These are phyloP conservation scores for Fusarium sp. DNA, from an alignment of 2,329 filamentous ascomycete genomes.

Conservation along the genomic window DNA sequence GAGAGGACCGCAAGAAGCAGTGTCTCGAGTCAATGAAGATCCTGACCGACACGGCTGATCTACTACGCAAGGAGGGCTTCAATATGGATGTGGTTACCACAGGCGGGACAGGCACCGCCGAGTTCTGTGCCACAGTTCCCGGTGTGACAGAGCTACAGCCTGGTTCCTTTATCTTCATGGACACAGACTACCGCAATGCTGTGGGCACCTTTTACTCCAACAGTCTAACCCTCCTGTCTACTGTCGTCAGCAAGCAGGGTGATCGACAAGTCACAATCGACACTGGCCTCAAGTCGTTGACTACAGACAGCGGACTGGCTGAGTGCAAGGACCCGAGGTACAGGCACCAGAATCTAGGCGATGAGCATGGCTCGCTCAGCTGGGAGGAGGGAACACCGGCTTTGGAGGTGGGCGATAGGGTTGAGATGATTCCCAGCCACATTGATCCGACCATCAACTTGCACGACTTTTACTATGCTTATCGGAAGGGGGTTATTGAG, in stretches of 20 bases:
- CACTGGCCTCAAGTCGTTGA: constrained; percentile 27
- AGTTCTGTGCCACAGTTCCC: constrained; percentile 63
- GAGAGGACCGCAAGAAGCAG: constrained; percentile 25
- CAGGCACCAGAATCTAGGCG: constrained; percentile 6
- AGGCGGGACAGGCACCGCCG: constrained; percentile 43
- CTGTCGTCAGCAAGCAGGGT: constrained; percentile 30
- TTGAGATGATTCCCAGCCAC: constrained; percentile 39
- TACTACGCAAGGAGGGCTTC: constrained; percentile 1
- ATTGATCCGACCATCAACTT: constrained; percentile 38
- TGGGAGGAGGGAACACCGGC: constrained; percentile 21
- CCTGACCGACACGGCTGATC: constrained; percentile 15
- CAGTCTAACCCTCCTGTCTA: constrained; percentile 46
- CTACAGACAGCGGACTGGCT: constrained; percentile 31
- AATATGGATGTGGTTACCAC: constrained; percentile 29
- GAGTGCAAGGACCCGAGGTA: constrained; percentile 37
- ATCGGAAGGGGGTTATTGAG: constrained; percentile 17
- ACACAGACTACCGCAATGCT: constrained; percentile 67
- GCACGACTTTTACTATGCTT: constrained; percentile 35
- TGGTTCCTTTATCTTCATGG: constrained; percentile 69
- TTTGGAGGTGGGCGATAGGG: constrained; percentile 21
- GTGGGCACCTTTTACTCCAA: constrained; percentile 62
- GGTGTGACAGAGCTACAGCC: constrained; percentile 67
- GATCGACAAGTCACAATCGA: constrained; percentile 35
- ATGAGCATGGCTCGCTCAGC: constrained; percentile 31
- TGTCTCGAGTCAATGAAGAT: constrained; percentile 28